Conservation (phyloP, 2,329 filamentous ascomycete genomes). For the Microdochium nivale region DNA sequence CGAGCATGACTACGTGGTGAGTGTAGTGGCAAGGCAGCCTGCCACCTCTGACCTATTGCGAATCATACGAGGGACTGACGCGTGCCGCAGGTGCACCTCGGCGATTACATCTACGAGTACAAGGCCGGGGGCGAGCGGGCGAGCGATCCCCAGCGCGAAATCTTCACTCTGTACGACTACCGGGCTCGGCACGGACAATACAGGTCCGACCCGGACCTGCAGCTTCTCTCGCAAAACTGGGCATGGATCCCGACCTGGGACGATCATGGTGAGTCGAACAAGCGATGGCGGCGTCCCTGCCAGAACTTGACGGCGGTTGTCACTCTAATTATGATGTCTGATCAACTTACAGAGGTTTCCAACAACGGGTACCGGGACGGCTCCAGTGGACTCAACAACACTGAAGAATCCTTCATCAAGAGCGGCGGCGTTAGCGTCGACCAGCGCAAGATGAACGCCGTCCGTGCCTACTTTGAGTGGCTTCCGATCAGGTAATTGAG, state of each 20-base stretch:
- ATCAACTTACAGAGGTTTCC: constrained; percentile 36
- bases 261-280: constrained; percentile 26
- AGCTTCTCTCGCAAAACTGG: constrained; percentile 29
- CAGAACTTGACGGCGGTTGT: not conserved
- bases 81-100: constrained; percentile 17
- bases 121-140: constrained; percentile 21
- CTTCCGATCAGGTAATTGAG: constrained; percentile 40
- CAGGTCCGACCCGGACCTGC: constrained; percentile 26
- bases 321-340: not conserved
- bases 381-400: constrained; percentile 53
- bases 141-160: constrained; percentile 12
- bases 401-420: constrained; percentile 53
- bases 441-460: constrained; percentile 64
- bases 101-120: constrained; percentile 59
- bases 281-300: not conserved
- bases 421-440: constrained; percentile 55
- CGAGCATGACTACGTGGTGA: constrained; percentile 35
- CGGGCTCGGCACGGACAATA: constrained; percentile 29
- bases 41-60: not conserved
- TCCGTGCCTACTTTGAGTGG: constrained; percentile 63
- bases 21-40: constrained; percentile 10
- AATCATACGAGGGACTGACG: not conserved
- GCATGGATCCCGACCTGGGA: constrained; percentile 39
- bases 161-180: constrained; percentile 31
- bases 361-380: constrained; percentile 61